Base-by-base conservation (phyloP, 495 filamentous ascomycete species). In the Hypoxylon perforatum region DNA sequence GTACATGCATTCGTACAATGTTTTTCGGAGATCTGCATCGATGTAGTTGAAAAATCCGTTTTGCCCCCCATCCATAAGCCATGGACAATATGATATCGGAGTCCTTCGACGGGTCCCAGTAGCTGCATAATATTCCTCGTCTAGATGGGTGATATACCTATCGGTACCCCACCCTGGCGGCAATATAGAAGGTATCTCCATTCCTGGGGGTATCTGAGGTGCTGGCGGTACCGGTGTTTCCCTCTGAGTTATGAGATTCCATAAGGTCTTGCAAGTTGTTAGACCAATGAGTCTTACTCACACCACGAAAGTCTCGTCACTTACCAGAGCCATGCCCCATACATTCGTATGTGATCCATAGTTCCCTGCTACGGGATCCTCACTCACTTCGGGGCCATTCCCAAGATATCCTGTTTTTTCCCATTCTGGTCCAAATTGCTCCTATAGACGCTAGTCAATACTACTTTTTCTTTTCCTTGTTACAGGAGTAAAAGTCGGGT, bases 1-100 rank as follows among this genome's bases (percentile, higher is more conserved):
- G 18, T 65, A 65, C 66, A 69, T 69, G 50, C 61, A 61, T n/a
- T 61, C 35, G 21, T 61, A 65, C 12, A 69, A 28, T 12, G 35
- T 38, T 15, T 1, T n/a, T 22, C 61, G 54, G 1, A 69, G 57
- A 3, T 61, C 66, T 12, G 8, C 10, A n/a, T 65, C 66, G 41
- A 69, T 19, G 21, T 48, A 30, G 2, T 49, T 25, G 5, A 21
- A 56, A 17, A 25, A 33, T 11, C 15, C 10, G 14, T 41, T n/a
- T 0, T 15, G 41, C 41, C 11, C 22, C 42, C 2, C 21, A n/a
- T 50, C 57, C 56, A 55, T 18, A 3, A 69, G 14, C 41, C 39
- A 45, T 10, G 54, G 42, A 12, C 66, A 69, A 15, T 61, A 69
- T 0, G 66, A 69, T 57, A 69, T 50, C n/a, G 5, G 3, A 15